Base-by-base conservation (phyloP, 768 basidiomycete species). In the Tremella fuciformis region DNA sequence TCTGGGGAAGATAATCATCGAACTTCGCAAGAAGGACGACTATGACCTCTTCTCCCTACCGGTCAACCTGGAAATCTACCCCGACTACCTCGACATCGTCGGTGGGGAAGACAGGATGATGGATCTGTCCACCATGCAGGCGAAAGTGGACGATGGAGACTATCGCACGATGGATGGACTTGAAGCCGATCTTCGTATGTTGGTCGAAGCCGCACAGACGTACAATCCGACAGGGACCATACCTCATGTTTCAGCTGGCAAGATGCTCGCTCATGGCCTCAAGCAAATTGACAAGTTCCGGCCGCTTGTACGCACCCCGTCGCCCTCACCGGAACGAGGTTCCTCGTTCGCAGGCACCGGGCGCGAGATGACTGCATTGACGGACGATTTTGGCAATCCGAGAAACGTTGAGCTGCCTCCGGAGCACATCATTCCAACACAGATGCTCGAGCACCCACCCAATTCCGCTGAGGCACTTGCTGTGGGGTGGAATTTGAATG, bases 101-200 rank as follows among this genome's bases (percentile, higher is more conserved):
- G 76, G 76, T n/a, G 76, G 76, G 8, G 59, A 68, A 47, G 75
- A 73, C 41, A 69, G 71, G 37, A 76, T 77, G 62, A 78, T 78
- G 77, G 76, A 77, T 55, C 58, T 77, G 41, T 65, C 57, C 4
- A 77, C 77, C 22, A 77, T 77, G 74, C 73, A 74, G 55, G 25
- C 21, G 18, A 76, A 76, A 54, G 42, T 74, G 22, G 67, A 70
- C 41, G 60, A 62, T 29, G 69, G 68, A 11, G 61, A 67, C 50
- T 78, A 78, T 37, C 53, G 50, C 8, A 62, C 55, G 13, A 59
- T 77, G 50, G 74, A 70, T 21, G 59, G 73, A 4, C 59, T 77
- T 26, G 73, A 75, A 53, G 67, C 67, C 22, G 76, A 77, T 47
- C 53, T 77, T 0, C 49, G 60, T 2, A 57, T 59, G 11, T 64